Evolutionary conservation across 176 grass and related monocot species (phyloP).

Genomic region (Pontederia paniculata): DNA sequence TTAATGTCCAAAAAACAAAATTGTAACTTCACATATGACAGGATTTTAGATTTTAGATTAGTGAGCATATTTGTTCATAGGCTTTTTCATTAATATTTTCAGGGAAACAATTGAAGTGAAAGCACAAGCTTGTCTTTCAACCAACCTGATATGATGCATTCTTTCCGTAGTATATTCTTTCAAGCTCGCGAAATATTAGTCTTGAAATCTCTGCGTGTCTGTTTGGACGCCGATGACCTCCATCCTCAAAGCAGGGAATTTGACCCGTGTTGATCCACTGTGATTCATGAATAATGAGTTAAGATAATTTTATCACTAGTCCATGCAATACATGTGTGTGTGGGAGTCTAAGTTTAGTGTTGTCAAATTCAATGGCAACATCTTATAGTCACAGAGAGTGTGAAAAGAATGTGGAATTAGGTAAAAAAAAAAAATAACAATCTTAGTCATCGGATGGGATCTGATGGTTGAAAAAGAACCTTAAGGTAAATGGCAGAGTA

Average conservation of each 20-base stretch:
- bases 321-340: no score
- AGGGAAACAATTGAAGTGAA: constrained; percentile 2
- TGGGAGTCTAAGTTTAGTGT: no score
- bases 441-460: no score
- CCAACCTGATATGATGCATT: constrained; percentile 48
- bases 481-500: constrained; percentile 88
- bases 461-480: constrained; percentile 30
- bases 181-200: constrained; percentile 80
- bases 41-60: no score
- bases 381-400: background rate
- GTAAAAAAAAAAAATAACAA: constrained; percentile 21
- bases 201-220: constrained; percentile 90
- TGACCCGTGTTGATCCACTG: constrained; percentile 96
- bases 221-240: constrained; percentile 77
- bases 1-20: no score
- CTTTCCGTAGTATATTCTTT: constrained; percentile 55
- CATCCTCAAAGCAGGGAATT: constrained; percentile 85
- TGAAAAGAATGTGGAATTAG: constrained; percentile 4
- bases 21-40: background rate
- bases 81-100: background rate
- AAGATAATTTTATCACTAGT: no score
- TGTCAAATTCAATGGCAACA: no score
- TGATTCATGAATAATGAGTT: background rate
- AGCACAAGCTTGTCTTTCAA: no score
- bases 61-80: no score